Conservation (phyloP, 1,284 basidiomycete species). For the Pyrrhoderma noxium region DNA sequence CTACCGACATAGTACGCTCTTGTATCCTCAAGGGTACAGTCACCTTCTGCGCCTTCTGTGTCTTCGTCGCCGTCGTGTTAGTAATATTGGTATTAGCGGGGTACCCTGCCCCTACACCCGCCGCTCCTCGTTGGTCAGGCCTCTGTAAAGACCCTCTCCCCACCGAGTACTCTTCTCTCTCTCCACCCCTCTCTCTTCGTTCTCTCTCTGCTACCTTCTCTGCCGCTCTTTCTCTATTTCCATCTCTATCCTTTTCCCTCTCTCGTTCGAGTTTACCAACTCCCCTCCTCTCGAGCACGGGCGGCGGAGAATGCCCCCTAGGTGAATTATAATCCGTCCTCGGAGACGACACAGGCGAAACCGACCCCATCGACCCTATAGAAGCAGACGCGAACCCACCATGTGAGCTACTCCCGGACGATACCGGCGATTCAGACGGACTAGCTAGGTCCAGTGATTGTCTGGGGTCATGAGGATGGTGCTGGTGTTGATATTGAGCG, state of each 20-base stretch:
- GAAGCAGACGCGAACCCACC: slow-evolving; percentile 5
- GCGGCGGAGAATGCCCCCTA: slow-evolving; percentile 2
- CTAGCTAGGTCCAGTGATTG: slow-evolving; percentile 8
- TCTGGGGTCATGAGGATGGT: not conserved
- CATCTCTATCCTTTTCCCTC: too few species aligned
- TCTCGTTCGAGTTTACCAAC: too few species aligned
- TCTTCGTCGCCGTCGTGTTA: not conserved
- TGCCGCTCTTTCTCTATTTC: too few species aligned
- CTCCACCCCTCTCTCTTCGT: too few species aligned
- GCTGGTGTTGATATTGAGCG: slow-evolving; percentile 1
- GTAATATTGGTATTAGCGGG: not conserved
- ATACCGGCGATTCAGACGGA: slow-evolving; percentile 10
- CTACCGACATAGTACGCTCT: not conserved
- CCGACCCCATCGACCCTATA: slow-evolving; percentile 5
- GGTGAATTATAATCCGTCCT: slow-evolving; percentile 13
- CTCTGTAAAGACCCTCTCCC: too few species aligned
- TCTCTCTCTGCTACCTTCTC: too few species aligned
- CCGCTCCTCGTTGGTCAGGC: not conserved
- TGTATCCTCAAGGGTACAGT: slow-evolving; percentile 2
- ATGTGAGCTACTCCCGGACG: slow-evolving; percentile 8
- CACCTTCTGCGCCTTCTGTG: not conserved
- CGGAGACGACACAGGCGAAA: slow-evolving; percentile 15
- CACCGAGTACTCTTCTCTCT: too few species aligned
- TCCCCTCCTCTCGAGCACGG: not conserved
- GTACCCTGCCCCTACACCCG: not conserved